Evolutionary conservation across 1,139 yeast genomes (phyloP), one percentile per base, ranked within the genome.

Genomic region (Debaryomycetaceae sp.): DNA sequence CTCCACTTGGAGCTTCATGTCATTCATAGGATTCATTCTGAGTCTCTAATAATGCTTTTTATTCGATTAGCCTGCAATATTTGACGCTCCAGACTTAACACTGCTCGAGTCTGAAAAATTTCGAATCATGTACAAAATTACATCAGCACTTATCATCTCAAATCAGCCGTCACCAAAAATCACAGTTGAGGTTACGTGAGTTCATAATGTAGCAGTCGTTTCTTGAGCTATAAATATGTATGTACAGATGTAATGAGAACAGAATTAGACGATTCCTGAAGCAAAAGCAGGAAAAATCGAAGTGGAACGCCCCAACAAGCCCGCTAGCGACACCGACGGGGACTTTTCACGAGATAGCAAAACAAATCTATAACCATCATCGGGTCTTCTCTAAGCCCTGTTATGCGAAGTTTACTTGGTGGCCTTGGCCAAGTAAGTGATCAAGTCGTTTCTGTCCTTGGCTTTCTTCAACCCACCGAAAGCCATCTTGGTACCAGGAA

Each of bases 401-500:
- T 34, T n/a, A 17, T 33, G 41, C 29, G 31, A 11, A 23, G 42
- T 44, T 73, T 81, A 81, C 73, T 82, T 82, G 70, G 88, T 76
- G 57, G 97, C 96, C 53, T 72, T 70, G 60, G 77, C 80, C 78
- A 91, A 83, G 87, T 89, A 93, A 61, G 99, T 81, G 64, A 93
- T 76, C 72, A 93, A 80, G 72, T 93, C 98, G 77, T 89, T 87
- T 84, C 98, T 89, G 81, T 93, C 99, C 87, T 90, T 93, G 58
- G 91, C 84, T 84, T 93, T 93, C 93, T 93, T 93, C 75, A 93
- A 84, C 78, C 99, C 99, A 78, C 97, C 99, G 65, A 93, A 93
- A 57, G 99, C 99, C 99, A 93, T 93, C 86, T 93, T 93, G 79
- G 98, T 93, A 75, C 99, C 99, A 67, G 99, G 99, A 62, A 93